Evolutionary conservation across 2,329 filamentous ascomycete species (phyloP).

Genomic region (Sporothrix pallida): DNA sequence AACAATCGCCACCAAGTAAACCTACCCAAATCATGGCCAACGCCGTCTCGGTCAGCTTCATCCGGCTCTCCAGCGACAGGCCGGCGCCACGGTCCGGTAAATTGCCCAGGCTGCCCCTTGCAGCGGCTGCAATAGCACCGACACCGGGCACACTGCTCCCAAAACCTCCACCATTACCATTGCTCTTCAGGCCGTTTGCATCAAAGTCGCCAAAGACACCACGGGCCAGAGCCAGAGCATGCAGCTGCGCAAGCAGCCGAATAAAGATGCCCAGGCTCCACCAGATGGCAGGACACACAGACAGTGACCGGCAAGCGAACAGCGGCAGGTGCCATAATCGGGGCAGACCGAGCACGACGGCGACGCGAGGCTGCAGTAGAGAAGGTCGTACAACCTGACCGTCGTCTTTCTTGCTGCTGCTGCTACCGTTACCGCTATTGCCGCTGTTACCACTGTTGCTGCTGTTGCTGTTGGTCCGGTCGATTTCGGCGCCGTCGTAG

Average conservation of each 20-base stretch:
- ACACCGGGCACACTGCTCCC: conserved; percentile 1
- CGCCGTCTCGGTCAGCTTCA: conserved; percentile 70
- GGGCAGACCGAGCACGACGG: conserved; percentile 76
- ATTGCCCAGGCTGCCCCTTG: conserved; percentile 22
- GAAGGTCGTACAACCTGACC: conserved; percentile 43
- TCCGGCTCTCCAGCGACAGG: conserved; percentile 51
- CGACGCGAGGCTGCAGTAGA: conserved; percentile 75
- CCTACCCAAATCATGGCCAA: conserved; percentile 75
- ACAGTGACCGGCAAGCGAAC: conserved; percentile 73
- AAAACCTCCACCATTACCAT: neutral
- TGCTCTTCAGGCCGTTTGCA: conserved; percentile 43
- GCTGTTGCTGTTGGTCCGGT: conserved; percentile 22
- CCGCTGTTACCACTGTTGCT: neutral
- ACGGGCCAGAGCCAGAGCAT: conserved; percentile 44
- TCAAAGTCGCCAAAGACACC: conserved; percentile 34
- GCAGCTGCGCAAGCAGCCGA: conserved; percentile 69
- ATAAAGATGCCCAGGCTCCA: conserved; percentile 73
- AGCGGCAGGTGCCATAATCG: conserved; percentile 75
- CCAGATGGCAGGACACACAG: conserved; percentile 71
- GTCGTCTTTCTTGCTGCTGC: conserved; percentile 22
- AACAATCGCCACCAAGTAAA: neutral
- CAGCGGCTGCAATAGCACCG: conserved; percentile 44
- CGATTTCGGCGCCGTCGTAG: conserved; percentile 26
- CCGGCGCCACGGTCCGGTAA: conserved; percentile 30
- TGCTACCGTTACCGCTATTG: neutral